Base-by-base conservation (phyloP, 2,329 filamentous ascomycete genomes). In the Fusarium citri region DNA sequence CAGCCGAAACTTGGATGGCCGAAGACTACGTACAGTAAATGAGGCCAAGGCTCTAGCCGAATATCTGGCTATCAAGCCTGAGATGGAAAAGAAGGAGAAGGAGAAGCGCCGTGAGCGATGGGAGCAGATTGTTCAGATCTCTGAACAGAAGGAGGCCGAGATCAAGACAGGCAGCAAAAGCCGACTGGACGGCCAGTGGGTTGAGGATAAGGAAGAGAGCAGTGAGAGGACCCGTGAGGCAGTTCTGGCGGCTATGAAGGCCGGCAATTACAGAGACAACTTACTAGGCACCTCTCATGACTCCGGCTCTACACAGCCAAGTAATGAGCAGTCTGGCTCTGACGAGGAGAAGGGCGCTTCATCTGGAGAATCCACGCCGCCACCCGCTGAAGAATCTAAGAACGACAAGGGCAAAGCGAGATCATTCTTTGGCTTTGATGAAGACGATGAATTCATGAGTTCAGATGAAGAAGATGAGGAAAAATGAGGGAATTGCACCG, bases 1-100 rank as follows among this genome's bases (percentile, higher is more conserved):
- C 4, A 97, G 93, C 77, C 90, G 96, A 69, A 99, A 98, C 72
- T 86, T 99, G 3, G 96, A 98, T 76, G 96, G 96, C 0, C 90
- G 96, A 23, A 88, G 96, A 59, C 80, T 99, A 58, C 90, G 97
- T 53, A 98, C 96, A 4, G 93, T 98, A 28, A 95, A 92, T 40
- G 96, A 99, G 79, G 96, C 96, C 34, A 99, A 99, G 80, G 93
- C 94, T 2, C 85, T 99, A 22, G 96, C 97, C 0, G 94, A 98
- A 78, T 98, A 98, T 76, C 87, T 98, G 3, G 94, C 94, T 4
- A 92, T 97, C 72, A 98, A 98, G 78, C 96, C 97, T 0, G 95
- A 98, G 66, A 98, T 99, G 95, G 96, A 98, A 69, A 90, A 91
- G 80, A 93, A 93, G 77, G 94, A 98, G 79, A 95, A 94, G 76